phyloP scores from a whole-genome alignment of 176 grass and related monocot genomes.

The Phoenix roebelenii region DNA sequence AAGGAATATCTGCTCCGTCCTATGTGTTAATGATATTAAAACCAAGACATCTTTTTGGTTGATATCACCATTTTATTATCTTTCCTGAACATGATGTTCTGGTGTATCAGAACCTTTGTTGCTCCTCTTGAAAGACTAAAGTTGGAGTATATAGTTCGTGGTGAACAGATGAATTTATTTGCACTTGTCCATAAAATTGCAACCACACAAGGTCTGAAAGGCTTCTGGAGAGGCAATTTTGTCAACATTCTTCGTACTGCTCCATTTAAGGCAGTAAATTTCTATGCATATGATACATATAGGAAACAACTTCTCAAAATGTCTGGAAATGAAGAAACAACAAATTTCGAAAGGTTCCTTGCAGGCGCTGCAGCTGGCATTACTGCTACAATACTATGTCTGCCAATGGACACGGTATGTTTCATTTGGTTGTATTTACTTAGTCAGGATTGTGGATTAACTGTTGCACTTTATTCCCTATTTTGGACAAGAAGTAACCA shows the following conservation, averaged over 20 bases:
- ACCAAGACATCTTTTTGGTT: neutral
- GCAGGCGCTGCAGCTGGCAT: slow-evolving; percentile 82
- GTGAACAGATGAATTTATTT: slow-evolving; percentile 82
- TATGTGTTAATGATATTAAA: too few relatives aligned
- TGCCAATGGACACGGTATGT: slow-evolving; percentile 97
- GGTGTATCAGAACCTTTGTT: slow-evolving; percentile 71
- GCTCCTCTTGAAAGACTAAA: slow-evolving; percentile 96
- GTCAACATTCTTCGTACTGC: slow-evolving; percentile 96
- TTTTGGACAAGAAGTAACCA: too few relatives aligned
- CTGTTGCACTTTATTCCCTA: too few relatives aligned
- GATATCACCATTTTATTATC: too few relatives aligned
- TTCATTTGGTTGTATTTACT: neutral
- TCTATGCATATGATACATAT: slow-evolving; percentile 92
- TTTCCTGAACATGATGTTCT: neutral
- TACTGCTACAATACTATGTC: slow-evolving; percentile 73
- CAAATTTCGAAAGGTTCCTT: slow-evolving; percentile 92
- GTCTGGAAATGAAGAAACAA: slow-evolving; percentile 87
- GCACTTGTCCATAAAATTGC: slow-evolving; percentile 72
- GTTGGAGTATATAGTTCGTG: slow-evolving; percentile 93
- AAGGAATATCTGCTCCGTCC: too few relatives aligned
- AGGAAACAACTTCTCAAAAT: slow-evolving; percentile 70
- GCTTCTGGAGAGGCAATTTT: slow-evolving; percentile 96
- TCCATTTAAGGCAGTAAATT: slow-evolving; percentile 95
- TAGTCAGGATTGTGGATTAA: too few relatives aligned
- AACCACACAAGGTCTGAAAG: slow-evolving; percentile 71